Conservation (phyloP, 352 stramenopile species). For the Globisporangium sylvaticum region DNA sequence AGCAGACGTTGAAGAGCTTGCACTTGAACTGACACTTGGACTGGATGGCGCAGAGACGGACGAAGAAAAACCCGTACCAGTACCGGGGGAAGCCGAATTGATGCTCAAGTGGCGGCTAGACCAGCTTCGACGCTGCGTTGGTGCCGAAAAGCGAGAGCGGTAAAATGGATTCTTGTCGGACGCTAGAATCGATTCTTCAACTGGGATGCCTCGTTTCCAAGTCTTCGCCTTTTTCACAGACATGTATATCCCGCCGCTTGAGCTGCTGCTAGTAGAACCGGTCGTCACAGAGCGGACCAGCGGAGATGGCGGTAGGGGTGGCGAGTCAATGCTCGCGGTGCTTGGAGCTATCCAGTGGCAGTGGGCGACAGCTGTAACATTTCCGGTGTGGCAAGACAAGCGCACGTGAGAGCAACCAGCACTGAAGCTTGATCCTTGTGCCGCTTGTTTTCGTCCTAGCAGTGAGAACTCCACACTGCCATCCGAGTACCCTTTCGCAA, state of each 20-base stretch:
- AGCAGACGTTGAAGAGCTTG: background rate
- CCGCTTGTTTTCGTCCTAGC: slow-evolving; percentile 16
- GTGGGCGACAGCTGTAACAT: slow-evolving; percentile 45
- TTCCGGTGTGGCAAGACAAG: slow-evolving; percentile 35
- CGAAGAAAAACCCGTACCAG: background rate
- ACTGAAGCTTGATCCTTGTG: slow-evolving; percentile 15
- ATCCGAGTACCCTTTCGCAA: slow-evolving; percentile 45
- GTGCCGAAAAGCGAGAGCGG: slow-evolving; percentile 37
- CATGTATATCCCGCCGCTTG: slow-evolving; percentile 15
- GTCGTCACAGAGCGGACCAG: background rate
- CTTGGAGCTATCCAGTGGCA: slow-evolving; percentile 28
- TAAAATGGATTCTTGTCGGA: slow-evolving; percentile 66
- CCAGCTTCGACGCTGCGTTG: slow-evolving; percentile 26
- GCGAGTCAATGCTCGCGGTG: background rate
- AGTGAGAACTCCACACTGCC: slow-evolving; percentile 39
- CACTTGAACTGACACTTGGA: slow-evolving; percentile 6
- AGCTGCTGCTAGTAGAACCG: background rate
- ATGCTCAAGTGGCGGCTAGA: slow-evolving; percentile 33
- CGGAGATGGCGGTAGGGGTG: background rate
- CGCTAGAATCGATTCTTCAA: slow-evolving; percentile 35
- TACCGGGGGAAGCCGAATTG: background rate
- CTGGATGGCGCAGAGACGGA: slow-evolving; percentile 27
- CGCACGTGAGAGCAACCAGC: slow-evolving; percentile 3
- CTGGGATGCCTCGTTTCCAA: slow-evolving; percentile 22
- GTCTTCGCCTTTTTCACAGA: slow-evolving; percentile 16